Evolutionary conservation across 2,329 filamentous ascomycete genomes (phyloP), one percentile per base, ranked within the genome.

Genomic region (Apiospora pterosperma): DNA sequence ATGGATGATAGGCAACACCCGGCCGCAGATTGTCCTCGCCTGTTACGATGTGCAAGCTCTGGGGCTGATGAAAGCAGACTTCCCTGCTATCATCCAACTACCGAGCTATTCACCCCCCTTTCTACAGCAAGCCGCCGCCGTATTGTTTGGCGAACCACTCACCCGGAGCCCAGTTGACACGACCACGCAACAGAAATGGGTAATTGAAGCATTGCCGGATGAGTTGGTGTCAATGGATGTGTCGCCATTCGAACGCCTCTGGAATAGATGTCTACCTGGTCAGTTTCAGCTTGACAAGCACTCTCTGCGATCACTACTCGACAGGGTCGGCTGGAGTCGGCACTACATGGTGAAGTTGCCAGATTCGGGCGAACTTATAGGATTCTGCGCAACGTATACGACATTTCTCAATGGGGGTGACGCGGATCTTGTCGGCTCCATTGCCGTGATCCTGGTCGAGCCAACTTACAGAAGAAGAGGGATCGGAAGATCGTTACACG

Each of bases 381-480:
- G 85, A 0, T 88, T 88, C 67, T 88, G 85, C 69, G 85, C 85
- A 11, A 88, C 85, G 10, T 88, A 85, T 70, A 84, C 85, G 36
- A 86, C 83, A 4, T 88, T 85, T 72, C 80, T 82, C 58, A 83
- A 86, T 67, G 81, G 81, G 67, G 81, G 78, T 42, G 81, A 79
- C 23, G 82, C 86, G 67, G 79, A 79, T 38, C 76, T 87, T 44
- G 79, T 88, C 59, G 86, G 85, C 10, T 88, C 84, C 4, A 71
- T 89, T 36, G 85, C 85, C 12, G 74, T 81, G 12, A 73, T 89
- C 34, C 73, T 88, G 38, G 85, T 88, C 23, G 80, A 79, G 36
- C 76, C 81, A 38, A 75, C 78, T 1, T 81, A 80, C 70, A 79
- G 81, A 31, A 73, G 78, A 62, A 79, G 78, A 61, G 86, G 86